Evolutionary conservation across 768 basidiomycete genomes (phyloP).

Genomic region (Cubamyces lactineus): DNA sequence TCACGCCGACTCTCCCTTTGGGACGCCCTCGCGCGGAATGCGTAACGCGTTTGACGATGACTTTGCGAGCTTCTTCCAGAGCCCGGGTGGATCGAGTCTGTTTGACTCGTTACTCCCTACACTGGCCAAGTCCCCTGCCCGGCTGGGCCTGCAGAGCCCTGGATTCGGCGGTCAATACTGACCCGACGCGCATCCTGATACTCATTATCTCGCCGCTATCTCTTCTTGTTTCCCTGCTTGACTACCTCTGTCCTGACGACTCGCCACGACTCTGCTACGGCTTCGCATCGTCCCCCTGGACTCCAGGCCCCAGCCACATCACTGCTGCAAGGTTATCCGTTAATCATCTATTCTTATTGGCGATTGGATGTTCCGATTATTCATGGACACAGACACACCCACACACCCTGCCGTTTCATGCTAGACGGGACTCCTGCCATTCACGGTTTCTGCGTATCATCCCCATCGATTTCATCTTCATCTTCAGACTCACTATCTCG

Average conservation of each 20-base stretch:
- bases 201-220: not conserved
- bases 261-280: not conserved
- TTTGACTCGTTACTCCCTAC: constrained; percentile 9
- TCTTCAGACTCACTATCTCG: no score
- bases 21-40: constrained; percentile 49
- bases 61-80: constrained; percentile 50
- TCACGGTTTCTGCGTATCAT: constrained; percentile 5
- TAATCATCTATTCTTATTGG: constrained; percentile 22
- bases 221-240: not conserved
- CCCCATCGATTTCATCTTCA: not conserved
- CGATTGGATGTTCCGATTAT: constrained; percentile 11
- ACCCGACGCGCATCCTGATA: not conserved
- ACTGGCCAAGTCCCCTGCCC: constrained; percentile 2
- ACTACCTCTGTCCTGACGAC: not conserved
- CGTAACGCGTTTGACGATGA: constrained; percentile 75
- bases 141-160: constrained; percentile 13
- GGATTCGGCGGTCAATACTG: constrained; percentile 12
- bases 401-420: constrained; percentile 12
- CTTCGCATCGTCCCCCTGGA: not conserved
- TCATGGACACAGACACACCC: constrained; percentile 13
- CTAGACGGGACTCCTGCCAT: constrained; percentile 22
- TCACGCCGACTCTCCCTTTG: constrained; percentile 25
- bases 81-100: constrained; percentile 4
- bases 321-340: constrained; percentile 12
- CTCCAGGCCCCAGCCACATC: no score